Evolutionary conservation across 148 eudicot species (phyloP).

Genomic region (Silene uniflora): DNA sequence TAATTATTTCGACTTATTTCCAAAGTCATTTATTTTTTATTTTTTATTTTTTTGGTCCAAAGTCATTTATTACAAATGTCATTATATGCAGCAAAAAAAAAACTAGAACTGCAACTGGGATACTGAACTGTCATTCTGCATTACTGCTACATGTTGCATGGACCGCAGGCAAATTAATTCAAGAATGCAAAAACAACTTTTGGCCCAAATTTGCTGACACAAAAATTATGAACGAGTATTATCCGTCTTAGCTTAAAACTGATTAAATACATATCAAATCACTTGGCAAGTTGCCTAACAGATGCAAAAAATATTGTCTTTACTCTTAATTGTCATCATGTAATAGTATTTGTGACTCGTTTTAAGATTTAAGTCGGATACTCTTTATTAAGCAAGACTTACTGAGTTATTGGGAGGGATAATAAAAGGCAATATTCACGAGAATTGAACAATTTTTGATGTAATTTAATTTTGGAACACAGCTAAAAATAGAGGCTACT

Average conservation of each 20-base stretch:
- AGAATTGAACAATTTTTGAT: constrained; percentile 2
- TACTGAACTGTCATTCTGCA: background rate
- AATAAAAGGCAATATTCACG: constrained; percentile 10
- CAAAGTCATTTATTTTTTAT: background rate
- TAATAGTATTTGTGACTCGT: no score
- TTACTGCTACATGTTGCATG: background rate
- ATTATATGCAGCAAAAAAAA: constrained; percentile 1
- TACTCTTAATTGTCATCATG: no score
- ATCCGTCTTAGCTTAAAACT: no score
- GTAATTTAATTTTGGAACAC: constrained; percentile 2
- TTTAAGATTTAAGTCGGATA: no score
- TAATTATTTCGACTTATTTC: background rate
- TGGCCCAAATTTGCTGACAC: no score
- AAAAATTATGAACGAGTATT: no score
- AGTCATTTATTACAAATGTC: background rate
- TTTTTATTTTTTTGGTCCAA: background rate
- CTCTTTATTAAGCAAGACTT: no score
- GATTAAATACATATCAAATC: no score
- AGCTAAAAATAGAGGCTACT: background rate
- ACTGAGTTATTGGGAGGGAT: no score
- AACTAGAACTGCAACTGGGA: background rate
- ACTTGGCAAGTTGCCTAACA: no score
- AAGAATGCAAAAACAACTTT: background rate
- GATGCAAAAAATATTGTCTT: no score
- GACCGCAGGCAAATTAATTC: background rate